Percentiles rank a stretch among this genome's conserved stretches.
These are phyloP conservation scores for Populus davidiana DNA, from an alignment of 345 rosid species.

Conservation along the genomic window DNA sequence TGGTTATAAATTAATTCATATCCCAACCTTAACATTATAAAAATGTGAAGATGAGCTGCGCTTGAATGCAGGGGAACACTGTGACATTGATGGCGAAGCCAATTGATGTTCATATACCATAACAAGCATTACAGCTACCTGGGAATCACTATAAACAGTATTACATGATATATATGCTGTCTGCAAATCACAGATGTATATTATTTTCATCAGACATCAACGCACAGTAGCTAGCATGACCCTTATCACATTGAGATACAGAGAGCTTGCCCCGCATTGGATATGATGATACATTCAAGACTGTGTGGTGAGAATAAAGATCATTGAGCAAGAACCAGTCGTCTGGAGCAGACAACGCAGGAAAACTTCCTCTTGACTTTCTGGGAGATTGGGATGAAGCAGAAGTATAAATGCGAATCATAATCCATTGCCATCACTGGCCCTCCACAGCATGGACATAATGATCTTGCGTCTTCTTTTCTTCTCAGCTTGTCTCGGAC, in stretches of 20 bases:
- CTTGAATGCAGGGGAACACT: no score
- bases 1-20: no score
- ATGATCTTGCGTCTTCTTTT: constrained; percentile 7
- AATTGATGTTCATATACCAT: no score
- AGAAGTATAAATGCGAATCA: constrained; percentile 15
- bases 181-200: no score
- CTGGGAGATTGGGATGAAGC: constrained; percentile 30
- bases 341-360: constrained; percentile 33
- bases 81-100: no score
- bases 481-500: constrained; percentile 17
- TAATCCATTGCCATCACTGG: constrained; percentile 21
- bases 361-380: constrained; percentile 23
- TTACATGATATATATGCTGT: background rate
- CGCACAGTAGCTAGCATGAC: background rate
- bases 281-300: no score
- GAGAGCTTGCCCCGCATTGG: no score
- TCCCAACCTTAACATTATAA: no score
- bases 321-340: constrained; percentile 11
- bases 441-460: constrained; percentile 28
- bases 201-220: no score
- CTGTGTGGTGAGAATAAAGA: background rate
- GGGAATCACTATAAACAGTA: no score
- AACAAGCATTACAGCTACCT: no score
- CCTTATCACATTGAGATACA: background rate
- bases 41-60: no score